Evolutionary conservation across 345 rosid genomes (phyloP), one percentile per base, ranked within the genome.

Genomic region (Corchorus capsularis): DNA sequence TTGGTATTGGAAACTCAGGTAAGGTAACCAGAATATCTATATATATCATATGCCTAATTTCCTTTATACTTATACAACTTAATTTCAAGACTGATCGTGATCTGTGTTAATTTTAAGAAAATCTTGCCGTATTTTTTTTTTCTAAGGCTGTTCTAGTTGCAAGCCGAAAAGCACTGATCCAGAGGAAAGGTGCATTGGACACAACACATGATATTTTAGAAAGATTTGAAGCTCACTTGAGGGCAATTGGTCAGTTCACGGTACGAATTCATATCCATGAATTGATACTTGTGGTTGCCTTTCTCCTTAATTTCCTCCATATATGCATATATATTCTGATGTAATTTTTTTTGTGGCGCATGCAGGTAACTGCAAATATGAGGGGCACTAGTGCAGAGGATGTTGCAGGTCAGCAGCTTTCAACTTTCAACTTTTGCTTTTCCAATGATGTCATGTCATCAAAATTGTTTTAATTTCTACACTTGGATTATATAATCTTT

Each of bases 151-250:
- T 89, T 83, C 91, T 93, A 19, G 93, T 91, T 60, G 97, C 97
- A 63, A 96, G 97, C 85, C 87, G 89, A 79, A 91, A 90, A 75
- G 88, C 98, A 46, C 81, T 96, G 76, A 80, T 87, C 47, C 88
- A 89, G 73, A 84, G 89, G 69, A 78, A 90, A 78, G 97, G 88
- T 4, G 94, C 87, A 53, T 54, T 87, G 66, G 88, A 85, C 82
- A 86, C 85, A 67, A 88, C 88, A 2, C 94, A 89, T 62, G 99
- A 93, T 83, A 90, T 96, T 83, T 91, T 96, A 65, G 99, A 96
- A 83, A 92, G 98, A 85, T 77, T 96, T 82, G 98, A 96, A 82
- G 98, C 99, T 59, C 97, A 93, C 85, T 84, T 96, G 82, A 92
- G 90, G 78, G 98, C 99, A 15, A 82, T 81, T 62, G 93, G 89